Base-by-base conservation (phyloP, 352 stramenopile genomes). In the Pythium brassicae region DNA sequence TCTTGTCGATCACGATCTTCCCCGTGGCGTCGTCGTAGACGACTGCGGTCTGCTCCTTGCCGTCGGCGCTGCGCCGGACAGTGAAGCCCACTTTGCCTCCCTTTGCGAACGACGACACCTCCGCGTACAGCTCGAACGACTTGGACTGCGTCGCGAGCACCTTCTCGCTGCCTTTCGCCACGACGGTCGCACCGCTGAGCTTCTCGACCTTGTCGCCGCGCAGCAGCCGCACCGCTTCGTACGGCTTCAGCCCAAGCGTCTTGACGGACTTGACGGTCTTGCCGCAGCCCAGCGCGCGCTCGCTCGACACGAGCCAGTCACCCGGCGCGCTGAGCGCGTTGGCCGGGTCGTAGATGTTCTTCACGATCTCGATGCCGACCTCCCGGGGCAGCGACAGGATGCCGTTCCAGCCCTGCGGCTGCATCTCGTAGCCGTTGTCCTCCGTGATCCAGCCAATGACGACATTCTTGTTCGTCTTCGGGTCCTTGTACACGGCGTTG, bases 381-480 rank as follows among this genome's bases (percentile, higher is more conserved):
- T 79, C 69, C 34, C 78, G 78, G 14, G 72, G 78, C 23, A 89
- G 32, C 7, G 76, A 86, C 0, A 86, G 62, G 6, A 89, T 83
- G 40, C 78, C 78, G 52, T 86, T 76, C 78, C 78, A 89, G 32
- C 78, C 78, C 57, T 89, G 78, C 12, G 76, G 76, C 53, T 89
- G 78, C 23, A 57, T 68, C 2, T 56, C 50, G 56, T 74, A 86
- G 32, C 60, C 63, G 27, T 75, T 89, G 65, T 83, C 66, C 54
- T 89, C 78, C 2, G 61, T 69, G 56, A 86, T 85, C 78, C 78
- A 88, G 22, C 75, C 78, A 49, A 83, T 75, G 23, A 88, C 46
- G 11, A 88, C 71, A 25, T 79, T 26, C 69, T 84, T 85, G 59
- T 66, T 66, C 35, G 50, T 74, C 50, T 75, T 65, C 29, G 78